A percentile compares a stretch with the other conserved stretches of the same genome.
These are phyloP conservation scores for Endotrypanum monterogeii DNA, from an alignment of 208 protist genomes.

Conservation along the genomic window DNA sequence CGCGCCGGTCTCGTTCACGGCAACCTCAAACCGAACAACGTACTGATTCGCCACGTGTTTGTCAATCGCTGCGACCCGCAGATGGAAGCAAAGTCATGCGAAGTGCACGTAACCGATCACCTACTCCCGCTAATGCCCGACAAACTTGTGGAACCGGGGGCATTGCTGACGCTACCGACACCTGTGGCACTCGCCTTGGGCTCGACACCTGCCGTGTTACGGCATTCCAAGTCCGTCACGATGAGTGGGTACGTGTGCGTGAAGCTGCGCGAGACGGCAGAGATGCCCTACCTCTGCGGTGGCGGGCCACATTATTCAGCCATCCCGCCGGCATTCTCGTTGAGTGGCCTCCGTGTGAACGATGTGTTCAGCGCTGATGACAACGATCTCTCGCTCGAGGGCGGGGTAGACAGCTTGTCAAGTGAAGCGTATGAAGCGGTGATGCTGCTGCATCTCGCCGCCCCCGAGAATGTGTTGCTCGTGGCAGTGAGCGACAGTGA, in stretches of 20 bases:
- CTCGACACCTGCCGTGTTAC: too few relatives aligned
- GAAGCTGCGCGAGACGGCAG: slow-evolving; percentile 23
- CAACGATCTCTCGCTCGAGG: slow-evolving; percentile 5
- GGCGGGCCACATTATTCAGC: slow-evolving; percentile 4
- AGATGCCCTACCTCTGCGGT: slow-evolving; percentile 21
- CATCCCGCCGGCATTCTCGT: slow-evolving; percentile 10
- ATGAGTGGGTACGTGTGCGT: slow-evolving; percentile 32
- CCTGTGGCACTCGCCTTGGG: neutral
- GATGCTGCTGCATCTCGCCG: slow-evolving; percentile 30
- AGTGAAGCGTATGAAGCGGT: slow-evolving; percentile 20
- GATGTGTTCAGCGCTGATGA: neutral
- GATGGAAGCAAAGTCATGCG: neutral
- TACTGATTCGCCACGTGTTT: slow-evolving; percentile 33
- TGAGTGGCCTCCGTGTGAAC: slow-evolving; percentile 20
- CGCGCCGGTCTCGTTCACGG: slow-evolving; percentile 38
- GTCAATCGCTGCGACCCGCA: neutral
- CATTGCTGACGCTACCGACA: neutral
- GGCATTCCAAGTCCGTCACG: neutral
- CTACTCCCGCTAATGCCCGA: slow-evolving; percentile 24
- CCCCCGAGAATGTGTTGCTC: slow-evolving; percentile 39
- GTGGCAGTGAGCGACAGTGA: neutral
- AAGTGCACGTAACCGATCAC: slow-evolving; percentile 30
- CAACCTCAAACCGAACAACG: slow-evolving; percentile 56
- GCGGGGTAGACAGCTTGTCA: slow-evolving; percentile 19
- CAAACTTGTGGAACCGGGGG: slow-evolving; percentile 21